Evolutionary conservation across 2,329 filamentous ascomycete species (phyloP).

Genomic region (Lojkania enalia): DNA sequence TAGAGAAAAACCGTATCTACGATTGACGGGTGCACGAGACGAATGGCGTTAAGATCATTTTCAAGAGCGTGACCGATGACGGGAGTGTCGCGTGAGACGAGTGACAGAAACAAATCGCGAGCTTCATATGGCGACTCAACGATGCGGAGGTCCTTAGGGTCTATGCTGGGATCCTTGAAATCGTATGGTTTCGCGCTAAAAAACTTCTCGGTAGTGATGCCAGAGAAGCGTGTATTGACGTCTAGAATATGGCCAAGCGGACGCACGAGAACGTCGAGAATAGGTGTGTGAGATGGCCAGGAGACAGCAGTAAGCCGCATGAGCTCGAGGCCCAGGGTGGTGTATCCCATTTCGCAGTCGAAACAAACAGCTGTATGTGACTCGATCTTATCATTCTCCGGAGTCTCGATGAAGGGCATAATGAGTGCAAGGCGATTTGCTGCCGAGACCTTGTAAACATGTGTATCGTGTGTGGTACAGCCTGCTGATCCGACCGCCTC

Average conservation of each 20-base stretch:
- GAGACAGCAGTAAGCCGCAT: constrained; percentile 85
- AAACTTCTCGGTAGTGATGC: constrained; percentile 78
- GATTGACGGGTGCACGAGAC: constrained; percentile 81
- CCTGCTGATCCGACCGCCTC: constrained; percentile 75
- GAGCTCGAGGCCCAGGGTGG: constrained; percentile 82
- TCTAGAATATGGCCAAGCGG: constrained; percentile 85
- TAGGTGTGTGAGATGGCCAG: constrained; percentile 75
- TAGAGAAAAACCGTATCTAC: constrained; percentile 86
- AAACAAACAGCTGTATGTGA: constrained; percentile 71
- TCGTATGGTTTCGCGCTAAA: constrained; percentile 59
- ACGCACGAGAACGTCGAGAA: constrained; percentile 84
- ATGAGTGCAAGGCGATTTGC: constrained; percentile 74
- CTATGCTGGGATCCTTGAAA: constrained; percentile 22
- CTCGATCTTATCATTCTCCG: constrained; percentile 58
- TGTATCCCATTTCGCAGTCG: constrained; percentile 98
- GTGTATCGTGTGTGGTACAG: constrained; percentile 70
- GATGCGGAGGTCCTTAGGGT: constrained; percentile 61
- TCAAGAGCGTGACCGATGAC: constrained; percentile 92
- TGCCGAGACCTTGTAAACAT: constrained; percentile 86
- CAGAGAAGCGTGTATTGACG: constrained; percentile 89
- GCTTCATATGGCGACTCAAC: constrained; percentile 76
- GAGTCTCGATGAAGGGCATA: constrained; percentile 80
- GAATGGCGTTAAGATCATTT: constrained; percentile 86
- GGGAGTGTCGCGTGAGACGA: constrained; percentile 75
- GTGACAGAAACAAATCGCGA: constrained; percentile 73